Evolutionary conservation across 2,329 filamentous ascomycete genomes (phyloP), one percentile per base, ranked within the genome.

Genomic region (Scytalidium lignicola): DNA sequence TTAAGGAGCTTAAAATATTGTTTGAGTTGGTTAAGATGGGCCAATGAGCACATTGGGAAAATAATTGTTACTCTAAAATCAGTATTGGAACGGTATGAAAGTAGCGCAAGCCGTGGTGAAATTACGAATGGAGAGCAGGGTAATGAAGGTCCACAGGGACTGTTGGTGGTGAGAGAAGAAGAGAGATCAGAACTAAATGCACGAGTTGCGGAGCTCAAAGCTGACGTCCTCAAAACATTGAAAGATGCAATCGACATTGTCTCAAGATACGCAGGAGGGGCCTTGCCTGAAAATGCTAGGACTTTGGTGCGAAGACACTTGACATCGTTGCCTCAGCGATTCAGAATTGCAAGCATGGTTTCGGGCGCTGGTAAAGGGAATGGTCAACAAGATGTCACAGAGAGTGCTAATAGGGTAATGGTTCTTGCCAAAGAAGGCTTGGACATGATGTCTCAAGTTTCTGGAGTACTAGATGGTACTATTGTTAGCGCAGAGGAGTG

Each of bases 361-460:
- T 53, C 46, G 43, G 46, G 43, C 1, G 51, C 61, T 20, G 57
- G 61, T 21, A 53, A 52, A 55, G 65, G 61, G 43, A 70, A 72
- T 43, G 66, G 65, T 21, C 72, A 75, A 47, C 65, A 66, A 47
- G 70, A 73, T 42, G 67, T 72, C 12, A 68, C 70, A 2, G 77
- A 83, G 21, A 75, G 76, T 46, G 90, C 89, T 0, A 85, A 90
- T 58, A 79, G 86, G 39, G 90, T 95, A 49, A 72, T 97, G 12
- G 82, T 93, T 1, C 81, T 97, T 46, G 92, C 92, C 6, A 87
- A 86, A 61, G 92, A 97, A 65, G 90, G 91, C 0, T 74, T 97
- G 13, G 90, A 96, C 58, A 96, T 97, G 86, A 90, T 97, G 77
- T 80, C 83, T 1, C 90, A 96, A 65, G 90, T 99, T 44, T 93